Evolutionary conservation across 2,329 filamentous ascomycete species (phyloP).

Genomic region (Paecilomyces fulvus): DNA sequence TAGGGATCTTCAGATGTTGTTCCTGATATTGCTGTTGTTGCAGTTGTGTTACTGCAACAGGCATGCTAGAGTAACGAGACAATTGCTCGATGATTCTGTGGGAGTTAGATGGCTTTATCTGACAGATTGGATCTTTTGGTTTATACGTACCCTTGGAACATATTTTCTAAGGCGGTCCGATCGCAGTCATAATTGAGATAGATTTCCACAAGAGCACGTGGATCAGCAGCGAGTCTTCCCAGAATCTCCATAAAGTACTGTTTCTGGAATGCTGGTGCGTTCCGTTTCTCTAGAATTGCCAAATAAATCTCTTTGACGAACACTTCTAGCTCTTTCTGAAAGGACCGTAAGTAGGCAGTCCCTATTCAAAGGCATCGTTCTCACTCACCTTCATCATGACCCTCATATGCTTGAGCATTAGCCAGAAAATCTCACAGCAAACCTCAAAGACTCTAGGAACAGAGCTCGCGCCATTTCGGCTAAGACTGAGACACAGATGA

Average conservation of each 20-base stretch:
- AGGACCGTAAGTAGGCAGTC: slow-evolving; percentile 7
- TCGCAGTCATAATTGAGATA: slow-evolving; percentile 99
- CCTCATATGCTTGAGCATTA: slow-evolving; percentile 90
- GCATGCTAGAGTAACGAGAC: slow-evolving; percentile 73
- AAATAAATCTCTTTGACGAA: slow-evolving; percentile 97
- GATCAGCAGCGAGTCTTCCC: slow-evolving; percentile 74
- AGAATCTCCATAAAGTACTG: slow-evolving; percentile 82
- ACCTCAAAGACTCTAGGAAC: slow-evolving; percentile 90
- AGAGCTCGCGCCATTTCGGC: slow-evolving; percentile 88
- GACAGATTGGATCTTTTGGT: neutral
- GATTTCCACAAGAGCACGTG: slow-evolving; percentile 80
- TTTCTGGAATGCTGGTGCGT: slow-evolving; percentile 82
- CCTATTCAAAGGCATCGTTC: neutral
- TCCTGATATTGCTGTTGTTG: slow-evolving; percentile 88
- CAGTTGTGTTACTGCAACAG: slow-evolving; percentile 63
- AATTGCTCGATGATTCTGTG: slow-evolving; percentile 79
- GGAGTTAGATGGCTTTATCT: slow-evolving; percentile 3
- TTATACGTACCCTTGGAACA: slow-evolving; percentile 62
- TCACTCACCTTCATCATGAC: slow-evolving; percentile 74
- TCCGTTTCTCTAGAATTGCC: slow-evolving; percentile 78
- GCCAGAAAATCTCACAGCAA: slow-evolving; percentile 94
- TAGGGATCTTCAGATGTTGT: slow-evolving; percentile 53
- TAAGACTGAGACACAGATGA: slow-evolving; percentile 90
- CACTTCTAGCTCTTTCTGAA: slow-evolving; percentile 88
- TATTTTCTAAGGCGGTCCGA: slow-evolving; percentile 82